Evolutionary conservation across 805 yeast genomes (phyloP).

Genomic region (Candida germanica): DNA sequence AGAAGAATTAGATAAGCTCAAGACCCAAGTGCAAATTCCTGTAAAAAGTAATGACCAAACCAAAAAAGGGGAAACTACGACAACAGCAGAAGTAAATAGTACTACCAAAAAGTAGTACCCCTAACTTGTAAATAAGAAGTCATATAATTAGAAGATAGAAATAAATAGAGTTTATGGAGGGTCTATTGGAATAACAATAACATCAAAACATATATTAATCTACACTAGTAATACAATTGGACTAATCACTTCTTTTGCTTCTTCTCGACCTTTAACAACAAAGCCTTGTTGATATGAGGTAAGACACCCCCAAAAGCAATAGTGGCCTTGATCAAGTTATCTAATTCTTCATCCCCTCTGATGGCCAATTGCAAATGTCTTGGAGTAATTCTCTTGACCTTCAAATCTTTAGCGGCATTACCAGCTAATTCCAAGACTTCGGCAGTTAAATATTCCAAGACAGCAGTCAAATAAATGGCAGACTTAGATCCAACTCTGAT

Average conservation of each 20-base stretch:
- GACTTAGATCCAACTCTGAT: constrained; percentile 79
- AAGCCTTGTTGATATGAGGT: constrained; percentile 86
- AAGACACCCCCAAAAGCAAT: constrained; percentile 98
- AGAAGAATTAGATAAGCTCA: constrained; percentile 8
- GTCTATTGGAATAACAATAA: background rate
- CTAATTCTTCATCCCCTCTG: constrained; percentile 97
- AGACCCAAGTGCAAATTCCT: constrained; percentile 1
- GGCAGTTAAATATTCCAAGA: constrained; percentile 92
- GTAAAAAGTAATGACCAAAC: constrained; percentile 8
- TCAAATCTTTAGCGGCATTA: constrained; percentile 94
- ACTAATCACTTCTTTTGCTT: constrained; percentile 20
- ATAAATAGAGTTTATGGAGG: background rate
- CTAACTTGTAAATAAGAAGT: too few species aligned
- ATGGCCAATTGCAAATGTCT: constrained; percentile 95
- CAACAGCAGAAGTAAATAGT: background rate
- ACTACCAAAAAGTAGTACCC: too few species aligned
- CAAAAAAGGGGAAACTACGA: background rate
- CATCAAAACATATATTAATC: constrained; percentile 10
- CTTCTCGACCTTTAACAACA: constrained; percentile 73
- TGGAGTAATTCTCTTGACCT: constrained; percentile 95
- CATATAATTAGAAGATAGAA: too few species aligned
- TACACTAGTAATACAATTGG: constrained; percentile 13
- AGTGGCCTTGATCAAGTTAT: constrained; percentile 88
- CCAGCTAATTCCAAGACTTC: constrained; percentile 98
- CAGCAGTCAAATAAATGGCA: constrained; percentile 94